These are phyloP conservation scores for Metschnikowia orientalis DNA, from an alignment of 805 yeast species.

Conservation along the genomic window DNA sequence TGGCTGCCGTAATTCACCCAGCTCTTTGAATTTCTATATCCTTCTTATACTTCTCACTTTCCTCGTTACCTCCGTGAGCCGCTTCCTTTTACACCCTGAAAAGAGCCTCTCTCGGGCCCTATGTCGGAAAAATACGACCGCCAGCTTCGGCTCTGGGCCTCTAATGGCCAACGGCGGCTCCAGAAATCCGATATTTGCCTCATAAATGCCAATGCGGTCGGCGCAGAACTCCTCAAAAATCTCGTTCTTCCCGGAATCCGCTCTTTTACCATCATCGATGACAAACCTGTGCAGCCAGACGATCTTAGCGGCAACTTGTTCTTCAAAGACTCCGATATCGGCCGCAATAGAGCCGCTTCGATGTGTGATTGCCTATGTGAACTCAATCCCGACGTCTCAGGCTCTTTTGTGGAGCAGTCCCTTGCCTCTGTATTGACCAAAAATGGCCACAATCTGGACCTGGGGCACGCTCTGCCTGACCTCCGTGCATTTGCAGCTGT, in stretches of 20 bases:
- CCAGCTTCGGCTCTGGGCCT: slow-evolving; percentile 84
- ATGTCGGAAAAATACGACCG: slow-evolving; percentile 61
- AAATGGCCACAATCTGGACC: slow-evolving; percentile 8
- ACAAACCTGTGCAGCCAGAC: slow-evolving; percentile 29
- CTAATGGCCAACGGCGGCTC: slow-evolving; percentile 63
- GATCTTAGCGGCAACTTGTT: slow-evolving; percentile 65
- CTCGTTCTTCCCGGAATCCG: slow-evolving; percentile 74
- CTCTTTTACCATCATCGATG: slow-evolving; percentile 55
- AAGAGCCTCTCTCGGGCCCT: too few species aligned
- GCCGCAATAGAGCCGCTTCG: slow-evolving; percentile 35
- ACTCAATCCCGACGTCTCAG: slow-evolving; percentile 56
- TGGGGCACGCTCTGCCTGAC: too few species aligned
- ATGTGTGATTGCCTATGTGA: slow-evolving; percentile 44
- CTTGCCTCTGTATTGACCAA: slow-evolving; percentile 11
- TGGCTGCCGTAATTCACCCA: too few species aligned
- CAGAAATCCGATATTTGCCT: slow-evolving; percentile 57
- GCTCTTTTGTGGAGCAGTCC: slow-evolving; percentile 22
- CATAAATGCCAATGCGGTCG: slow-evolving; percentile 51
- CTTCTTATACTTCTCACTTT: too few species aligned
- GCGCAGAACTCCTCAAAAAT: slow-evolving; percentile 72
- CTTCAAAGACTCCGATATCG: slow-evolving; percentile 42
- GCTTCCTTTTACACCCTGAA: too few species aligned
- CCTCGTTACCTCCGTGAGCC: too few species aligned
- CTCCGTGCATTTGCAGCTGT: slow-evolving; percentile 37
- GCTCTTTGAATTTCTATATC: too few species aligned